A percentile compares a stretch with the other conserved stretches of the same genome.
Conservation (phyloP, 2,329 filamentous ascomycete genomes). For the Talaromyces sp. region DNA sequence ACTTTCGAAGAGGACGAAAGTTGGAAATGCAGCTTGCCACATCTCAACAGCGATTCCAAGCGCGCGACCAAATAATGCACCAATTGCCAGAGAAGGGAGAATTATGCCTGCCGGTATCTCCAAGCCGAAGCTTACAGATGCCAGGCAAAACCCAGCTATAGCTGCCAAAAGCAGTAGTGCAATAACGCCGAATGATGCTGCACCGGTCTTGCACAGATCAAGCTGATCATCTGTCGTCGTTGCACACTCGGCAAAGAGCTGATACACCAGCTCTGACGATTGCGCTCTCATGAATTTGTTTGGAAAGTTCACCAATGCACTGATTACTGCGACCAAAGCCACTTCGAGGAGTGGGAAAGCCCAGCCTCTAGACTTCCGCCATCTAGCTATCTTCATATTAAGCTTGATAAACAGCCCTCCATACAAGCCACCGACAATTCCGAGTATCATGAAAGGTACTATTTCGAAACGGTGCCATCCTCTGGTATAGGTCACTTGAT, state of each 20-base stretch:
- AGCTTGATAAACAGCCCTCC: slow-evolving; percentile 91
- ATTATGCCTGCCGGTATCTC: slow-evolving; percentile 95
- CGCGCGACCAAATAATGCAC: slow-evolving; percentile 82
- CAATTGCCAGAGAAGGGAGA: slow-evolving; percentile 92
- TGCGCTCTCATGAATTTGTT: slow-evolving; percentile 96
- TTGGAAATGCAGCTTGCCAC: slow-evolving; percentile 73
- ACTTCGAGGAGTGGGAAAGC: slow-evolving; percentile 78
- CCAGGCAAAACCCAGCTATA: slow-evolving; percentile 77
- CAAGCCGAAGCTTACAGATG: slow-evolving; percentile 85
- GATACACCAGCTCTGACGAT: slow-evolving; percentile 83
- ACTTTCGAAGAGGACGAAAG: slow-evolving; percentile 70
- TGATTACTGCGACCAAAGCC: slow-evolving; percentile 70
- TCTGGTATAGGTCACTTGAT: slow-evolving; percentile 88
- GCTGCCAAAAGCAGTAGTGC: slow-evolving; percentile 78
- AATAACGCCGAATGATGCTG: slow-evolving; percentile 77
- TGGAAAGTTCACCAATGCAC: slow-evolving; percentile 87
- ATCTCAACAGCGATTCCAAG: slow-evolving; percentile 87
- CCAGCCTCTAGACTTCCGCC: slow-evolving; percentile 69
- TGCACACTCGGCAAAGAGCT: slow-evolving; percentile 86
- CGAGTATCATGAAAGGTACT: slow-evolving; percentile 79
- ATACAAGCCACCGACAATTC: slow-evolving; percentile 87
- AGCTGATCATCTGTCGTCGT: slow-evolving; percentile 79
- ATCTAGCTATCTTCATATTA: slow-evolving; percentile 81
- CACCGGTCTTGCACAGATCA: slow-evolving; percentile 82
- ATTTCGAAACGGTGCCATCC: slow-evolving; percentile 95